phyloP scores from a whole-genome alignment of 768 basidiomycete species.

The Boletus patriciae region DNA sequence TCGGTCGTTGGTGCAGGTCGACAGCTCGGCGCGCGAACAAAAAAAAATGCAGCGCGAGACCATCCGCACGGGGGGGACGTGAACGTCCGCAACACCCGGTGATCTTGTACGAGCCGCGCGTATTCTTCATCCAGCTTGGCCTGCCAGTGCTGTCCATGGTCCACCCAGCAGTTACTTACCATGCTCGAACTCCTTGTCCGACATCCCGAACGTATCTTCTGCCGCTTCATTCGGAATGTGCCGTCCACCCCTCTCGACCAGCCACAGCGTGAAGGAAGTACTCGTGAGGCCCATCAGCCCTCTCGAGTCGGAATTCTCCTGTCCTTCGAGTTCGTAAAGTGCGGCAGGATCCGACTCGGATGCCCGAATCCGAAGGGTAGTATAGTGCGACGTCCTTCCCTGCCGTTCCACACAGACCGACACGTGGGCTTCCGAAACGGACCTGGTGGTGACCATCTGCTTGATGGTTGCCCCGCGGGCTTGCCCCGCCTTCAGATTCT shows the following conservation, averaged over 20 bases:
- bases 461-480: conserved; percentile 99
- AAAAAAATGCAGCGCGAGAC: conserved; percentile 71
- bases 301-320: conserved; percentile 96
- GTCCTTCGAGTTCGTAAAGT: conserved; percentile 98
- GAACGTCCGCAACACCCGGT: conserved; percentile 74
- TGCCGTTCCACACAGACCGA: conserved; percentile 99
- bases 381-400: conserved; percentile 95
- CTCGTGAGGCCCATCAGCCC: conserved; percentile 96
- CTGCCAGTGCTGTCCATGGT: conserved; percentile 82
- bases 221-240: conserved; percentile 94
- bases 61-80: conserved; percentile 79
- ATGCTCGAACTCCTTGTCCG: conserved; percentile 82
- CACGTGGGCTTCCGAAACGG: conserved; percentile 99
- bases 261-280: conserved; percentile 99
- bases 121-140: conserved; percentile 80
- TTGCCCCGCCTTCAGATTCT: conserved; percentile 95
- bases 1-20: too few relatives aligned
- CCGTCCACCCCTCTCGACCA: conserved; percentile 99
- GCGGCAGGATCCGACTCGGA: conserved; percentile 91
- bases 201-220: conserved; percentile 87
- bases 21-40: too few relatives aligned
- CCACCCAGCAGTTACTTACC: conserved; percentile 93
- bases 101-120: conserved; percentile 64
- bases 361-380: conserved; percentile 98
- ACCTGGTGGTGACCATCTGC: conserved; percentile 99